Conservation (phyloP, 352 stramenopile genomes). For the Peronosclerospora sorghi region DNA sequence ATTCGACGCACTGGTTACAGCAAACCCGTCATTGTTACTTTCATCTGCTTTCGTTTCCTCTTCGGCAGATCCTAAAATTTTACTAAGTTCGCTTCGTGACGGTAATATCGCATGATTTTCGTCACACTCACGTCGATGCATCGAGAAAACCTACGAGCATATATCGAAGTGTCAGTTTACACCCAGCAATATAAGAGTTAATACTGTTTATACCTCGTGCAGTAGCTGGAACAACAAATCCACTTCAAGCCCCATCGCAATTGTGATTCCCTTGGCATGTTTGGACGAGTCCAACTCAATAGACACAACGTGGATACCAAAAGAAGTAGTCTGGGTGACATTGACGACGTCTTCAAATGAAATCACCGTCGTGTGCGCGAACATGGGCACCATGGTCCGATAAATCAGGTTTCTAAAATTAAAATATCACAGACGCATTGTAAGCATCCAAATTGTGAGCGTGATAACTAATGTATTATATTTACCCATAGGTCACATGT, state of each 20-base stretch:
- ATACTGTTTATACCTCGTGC: conserved; percentile 43
- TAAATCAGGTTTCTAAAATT: conserved; percentile 45
- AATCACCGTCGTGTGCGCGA: conserved; percentile 52
- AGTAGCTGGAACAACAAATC: conserved; percentile 67
- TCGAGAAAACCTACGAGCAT: conserved; percentile 29
- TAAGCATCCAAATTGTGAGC: not conserved
- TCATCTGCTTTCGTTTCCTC: conserved; percentile 50
- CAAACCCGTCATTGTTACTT: conserved; percentile 1
- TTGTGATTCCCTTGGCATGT: conserved; percentile 46
- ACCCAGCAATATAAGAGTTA: not conserved
- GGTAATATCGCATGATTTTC: conserved; percentile 7
- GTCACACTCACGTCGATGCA: conserved; percentile 34
- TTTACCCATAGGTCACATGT: conserved; percentile 66
- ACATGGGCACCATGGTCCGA: conserved; percentile 65
- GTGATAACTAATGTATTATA: not conserved
- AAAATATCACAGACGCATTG: not conserved
- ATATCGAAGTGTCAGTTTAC: not conserved
- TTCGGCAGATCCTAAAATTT: conserved; percentile 40
- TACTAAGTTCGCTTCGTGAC: conserved; percentile 26
- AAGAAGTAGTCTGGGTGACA: conserved; percentile 43
- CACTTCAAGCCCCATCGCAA: conserved; percentile 67
- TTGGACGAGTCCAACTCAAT: conserved; percentile 32
- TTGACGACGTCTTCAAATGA: conserved; percentile 45
- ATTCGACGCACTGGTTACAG: not conserved
- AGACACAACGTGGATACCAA: conserved; percentile 53